These are phyloP conservation scores for Fusarium papillatum DNA, from an alignment of 2,329 filamentous ascomycete genomes.

Conservation along the genomic window DNA sequence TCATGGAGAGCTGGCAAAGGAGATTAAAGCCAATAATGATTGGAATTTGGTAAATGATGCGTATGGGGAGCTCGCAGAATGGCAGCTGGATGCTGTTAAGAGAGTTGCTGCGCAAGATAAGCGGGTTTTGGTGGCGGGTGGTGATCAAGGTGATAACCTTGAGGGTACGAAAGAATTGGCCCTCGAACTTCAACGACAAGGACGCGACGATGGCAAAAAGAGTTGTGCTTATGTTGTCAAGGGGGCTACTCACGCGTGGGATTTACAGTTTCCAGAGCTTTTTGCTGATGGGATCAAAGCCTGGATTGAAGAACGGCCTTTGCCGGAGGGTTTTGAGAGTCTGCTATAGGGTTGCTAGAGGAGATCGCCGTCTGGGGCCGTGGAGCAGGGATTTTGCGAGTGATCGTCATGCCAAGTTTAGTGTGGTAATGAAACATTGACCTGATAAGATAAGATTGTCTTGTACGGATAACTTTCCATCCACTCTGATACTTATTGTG, in stretches of 20 bases:
- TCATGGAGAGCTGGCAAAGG: conserved; percentile 47
- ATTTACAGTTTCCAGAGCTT: conserved; percentile 51
- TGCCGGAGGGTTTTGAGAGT: conserved; percentile 38
- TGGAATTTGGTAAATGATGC: conserved; percentile 43
- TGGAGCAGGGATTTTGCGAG: neutral
- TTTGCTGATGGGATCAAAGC: conserved; percentile 51
- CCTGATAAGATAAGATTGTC: neutral
- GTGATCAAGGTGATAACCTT: conserved; percentile 49
- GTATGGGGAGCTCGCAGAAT: conserved; percentile 37
- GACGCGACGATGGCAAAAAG: conserved; percentile 25
- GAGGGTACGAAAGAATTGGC: conserved; percentile 43
- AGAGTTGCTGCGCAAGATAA: conserved; percentile 29
- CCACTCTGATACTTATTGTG: no score
- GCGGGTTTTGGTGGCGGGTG: conserved; percentile 46
- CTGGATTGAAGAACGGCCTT: conserved; percentile 46
- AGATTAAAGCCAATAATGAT: conserved; percentile 50
- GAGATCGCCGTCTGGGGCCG: neutral
- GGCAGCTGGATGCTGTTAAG: conserved; percentile 42
- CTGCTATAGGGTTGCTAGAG: neutral
- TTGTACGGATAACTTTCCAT: no score
- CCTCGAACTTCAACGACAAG: conserved; percentile 31
- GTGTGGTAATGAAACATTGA: neutral
- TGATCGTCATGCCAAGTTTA: neutral
- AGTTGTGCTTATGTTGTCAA: conserved; percentile 46
- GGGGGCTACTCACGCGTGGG: conserved; percentile 54